These are phyloP conservation scores for Phytophthora constricta DNA, from an alignment of 352 stramenopile genomes.

Conservation along the genomic window DNA sequence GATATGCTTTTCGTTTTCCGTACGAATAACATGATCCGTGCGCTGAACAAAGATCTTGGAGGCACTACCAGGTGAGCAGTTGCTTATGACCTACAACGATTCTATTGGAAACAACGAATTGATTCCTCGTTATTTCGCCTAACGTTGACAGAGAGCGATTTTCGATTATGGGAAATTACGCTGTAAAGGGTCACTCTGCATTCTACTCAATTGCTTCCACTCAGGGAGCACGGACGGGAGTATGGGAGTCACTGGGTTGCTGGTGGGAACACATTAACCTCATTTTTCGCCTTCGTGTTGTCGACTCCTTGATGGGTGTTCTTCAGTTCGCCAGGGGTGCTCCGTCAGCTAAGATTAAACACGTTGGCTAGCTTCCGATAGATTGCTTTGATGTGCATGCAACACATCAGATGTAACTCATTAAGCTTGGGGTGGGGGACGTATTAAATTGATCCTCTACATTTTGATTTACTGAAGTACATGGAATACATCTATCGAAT, in stretches of 20 bases:
- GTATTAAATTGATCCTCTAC: too few relatives aligned
- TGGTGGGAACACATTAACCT: conserved; percentile 78
- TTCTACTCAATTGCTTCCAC: conserved; percentile 35
- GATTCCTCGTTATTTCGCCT: not conserved
- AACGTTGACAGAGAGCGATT: conserved; percentile 72
- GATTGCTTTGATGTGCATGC: not conserved
- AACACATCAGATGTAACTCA: too few relatives aligned
- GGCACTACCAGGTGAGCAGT: conserved; percentile 65
- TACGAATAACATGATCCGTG: conserved; percentile 91
- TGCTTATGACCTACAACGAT: not conserved
- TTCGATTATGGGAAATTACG: conserved; percentile 76
- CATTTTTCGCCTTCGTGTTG: conserved; percentile 57
- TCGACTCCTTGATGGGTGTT: conserved; percentile 60
- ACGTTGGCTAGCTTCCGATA: conserved; percentile 19
- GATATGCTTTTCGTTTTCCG: conserved; percentile 93
- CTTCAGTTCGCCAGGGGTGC: conserved; percentile 48
- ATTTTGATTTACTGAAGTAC: too few relatives aligned
- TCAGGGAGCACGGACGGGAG: conserved; percentile 4
- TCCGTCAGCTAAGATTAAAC: conserved; percentile 48
- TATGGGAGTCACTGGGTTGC: conserved; percentile 44
- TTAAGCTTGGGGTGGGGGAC: not conserved
- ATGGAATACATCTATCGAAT: conserved; percentile 35
- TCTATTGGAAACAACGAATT: not conserved
- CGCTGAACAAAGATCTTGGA: conserved; percentile 89
- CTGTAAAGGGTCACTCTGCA: conserved; percentile 63